Conservation (phyloP, 805 yeast species). For the Candida peoriensis region DNA sequence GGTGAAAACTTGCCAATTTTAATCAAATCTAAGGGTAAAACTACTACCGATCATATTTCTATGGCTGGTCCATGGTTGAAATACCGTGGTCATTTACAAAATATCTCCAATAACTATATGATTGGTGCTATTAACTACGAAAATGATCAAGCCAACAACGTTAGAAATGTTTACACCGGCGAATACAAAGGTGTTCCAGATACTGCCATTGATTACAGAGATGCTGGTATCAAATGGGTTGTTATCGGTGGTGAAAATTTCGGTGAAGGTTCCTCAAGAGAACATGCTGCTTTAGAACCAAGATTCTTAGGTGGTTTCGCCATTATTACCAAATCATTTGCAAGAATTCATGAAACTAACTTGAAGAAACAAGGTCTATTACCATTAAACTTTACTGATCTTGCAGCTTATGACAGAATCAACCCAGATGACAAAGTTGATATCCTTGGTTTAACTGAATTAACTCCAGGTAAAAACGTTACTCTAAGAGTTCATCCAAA, state of each 20-base stretch:
- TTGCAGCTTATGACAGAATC: conserved; percentile 90
- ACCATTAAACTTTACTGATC: conserved; percentile 90
- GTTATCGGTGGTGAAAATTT: conserved; percentile 98
- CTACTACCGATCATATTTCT: conserved; percentile 98
- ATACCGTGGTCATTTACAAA: conserved; percentile 99
- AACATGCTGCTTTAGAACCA: conserved; percentile 99
- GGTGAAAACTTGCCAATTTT: conserved; percentile 84
- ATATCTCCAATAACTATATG: conserved; percentile 98
- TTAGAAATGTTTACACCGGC: conserved; percentile 89
- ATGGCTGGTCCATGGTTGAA: conserved; percentile 99
- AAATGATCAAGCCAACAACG: conserved; percentile 89
- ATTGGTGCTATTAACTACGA: conserved; percentile 98
- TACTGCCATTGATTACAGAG: conserved; percentile 93
- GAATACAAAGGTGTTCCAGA: conserved; percentile 94
- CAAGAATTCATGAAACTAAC: conserved; percentile 99
- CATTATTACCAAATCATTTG: conserved; percentile 95
- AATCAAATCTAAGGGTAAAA: conserved; percentile 94
- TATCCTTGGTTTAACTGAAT: conserved; percentile 72
- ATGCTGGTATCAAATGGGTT: conserved; percentile 89
- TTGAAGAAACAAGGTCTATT: conserved; percentile 98
- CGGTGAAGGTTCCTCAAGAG: conserved; percentile 99
- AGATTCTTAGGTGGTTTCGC: conserved; percentile 98
- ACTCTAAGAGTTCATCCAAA: conserved; percentile 68
- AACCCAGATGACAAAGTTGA: conserved; percentile 87
- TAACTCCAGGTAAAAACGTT: conserved; percentile 91